A percentile compares a stretch with the other conserved stretches of the same genome.
Conservation (phyloP, 495 filamentous ascomycete species). For the Letharia lupina region DNA sequence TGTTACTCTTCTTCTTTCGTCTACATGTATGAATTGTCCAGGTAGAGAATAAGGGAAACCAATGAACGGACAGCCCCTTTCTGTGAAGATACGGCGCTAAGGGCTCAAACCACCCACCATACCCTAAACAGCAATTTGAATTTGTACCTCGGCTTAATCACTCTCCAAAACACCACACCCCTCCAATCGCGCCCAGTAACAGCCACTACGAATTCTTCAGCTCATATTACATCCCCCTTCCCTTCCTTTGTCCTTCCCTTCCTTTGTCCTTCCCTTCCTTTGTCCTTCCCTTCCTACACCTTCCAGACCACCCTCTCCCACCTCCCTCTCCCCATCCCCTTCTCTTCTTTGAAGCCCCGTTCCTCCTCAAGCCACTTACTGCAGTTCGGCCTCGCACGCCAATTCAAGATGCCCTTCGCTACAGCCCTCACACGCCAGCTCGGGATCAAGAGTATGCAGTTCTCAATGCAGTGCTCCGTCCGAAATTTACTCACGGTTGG, state of each 20-base stretch:
- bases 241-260: neutral
- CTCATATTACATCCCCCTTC: neutral
- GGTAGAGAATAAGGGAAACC: too few relatives aligned
- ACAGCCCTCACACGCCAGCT: slow-evolving; percentile 82
- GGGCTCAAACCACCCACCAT: neutral
- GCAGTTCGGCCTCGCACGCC: neutral
- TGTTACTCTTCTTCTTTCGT: too few relatives aligned
- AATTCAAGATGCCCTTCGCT: slow-evolving; percentile 34
- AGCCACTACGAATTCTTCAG: neutral
- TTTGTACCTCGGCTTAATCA: neutral
- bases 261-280: neutral
- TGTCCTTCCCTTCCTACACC: neutral
- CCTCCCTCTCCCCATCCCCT: too few relatives aligned
- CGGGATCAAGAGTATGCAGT: slow-evolving; percentile 69
- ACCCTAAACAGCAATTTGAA: neutral
- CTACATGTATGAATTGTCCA: too few relatives aligned
- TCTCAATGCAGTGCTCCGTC: neutral
- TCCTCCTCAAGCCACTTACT: neutral
- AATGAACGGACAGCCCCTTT: too few relatives aligned
- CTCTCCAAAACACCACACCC: neutral
- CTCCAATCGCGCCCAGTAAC: neutral
- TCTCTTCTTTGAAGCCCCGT: neutral
- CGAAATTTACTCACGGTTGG: slow-evolving; percentile 24
- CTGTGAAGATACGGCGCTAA: neutral
- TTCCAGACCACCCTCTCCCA: neutral